Evolutionary conservation across 176 grass and related monocot species (phyloP).

Genomic region (Hordeum marinum): DNA sequence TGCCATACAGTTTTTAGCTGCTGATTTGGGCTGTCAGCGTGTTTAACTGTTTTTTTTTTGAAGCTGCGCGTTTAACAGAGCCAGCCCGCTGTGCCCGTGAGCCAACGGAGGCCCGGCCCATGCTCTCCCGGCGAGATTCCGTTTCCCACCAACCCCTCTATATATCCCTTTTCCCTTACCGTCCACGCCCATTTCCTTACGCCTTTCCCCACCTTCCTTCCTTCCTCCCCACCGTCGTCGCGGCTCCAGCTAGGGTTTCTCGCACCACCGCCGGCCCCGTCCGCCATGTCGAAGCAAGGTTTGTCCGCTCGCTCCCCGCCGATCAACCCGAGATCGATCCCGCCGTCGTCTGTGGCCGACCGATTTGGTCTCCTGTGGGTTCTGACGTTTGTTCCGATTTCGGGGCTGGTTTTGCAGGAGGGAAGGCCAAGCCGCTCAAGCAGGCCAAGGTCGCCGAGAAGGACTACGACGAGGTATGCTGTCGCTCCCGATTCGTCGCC

Average conservation of each 20-base stretch:
- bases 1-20: too few species aligned
- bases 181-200: not conserved
- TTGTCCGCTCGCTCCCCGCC: not conserved
- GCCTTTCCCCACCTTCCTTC: not conserved
- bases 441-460: constrained; percentile 62
- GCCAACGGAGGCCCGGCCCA: not conserved
- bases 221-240: not conserved
- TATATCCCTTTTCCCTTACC: not conserved
- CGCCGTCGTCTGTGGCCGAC: not conserved
- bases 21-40: too few species aligned
- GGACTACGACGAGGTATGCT: constrained; percentile 63
- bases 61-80: too few species aligned
- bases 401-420: constrained; percentile 44
- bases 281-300: constrained; percentile 59
- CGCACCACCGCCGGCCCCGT: not conserved
- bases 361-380: not conserved
- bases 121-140: not conserved
- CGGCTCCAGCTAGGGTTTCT: constrained; percentile 33
- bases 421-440: constrained; percentile 76
- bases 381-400: constrained; percentile 4
- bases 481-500: not conserved
- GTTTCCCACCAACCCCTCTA: not conserved
- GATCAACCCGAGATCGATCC: not conserved
- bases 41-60: too few species aligned
- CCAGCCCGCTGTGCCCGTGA: too few species aligned